Evolutionary conservation across 768 basidiomycete genomes (phyloP).

Genomic region (Lyophyllum atratum): DNA sequence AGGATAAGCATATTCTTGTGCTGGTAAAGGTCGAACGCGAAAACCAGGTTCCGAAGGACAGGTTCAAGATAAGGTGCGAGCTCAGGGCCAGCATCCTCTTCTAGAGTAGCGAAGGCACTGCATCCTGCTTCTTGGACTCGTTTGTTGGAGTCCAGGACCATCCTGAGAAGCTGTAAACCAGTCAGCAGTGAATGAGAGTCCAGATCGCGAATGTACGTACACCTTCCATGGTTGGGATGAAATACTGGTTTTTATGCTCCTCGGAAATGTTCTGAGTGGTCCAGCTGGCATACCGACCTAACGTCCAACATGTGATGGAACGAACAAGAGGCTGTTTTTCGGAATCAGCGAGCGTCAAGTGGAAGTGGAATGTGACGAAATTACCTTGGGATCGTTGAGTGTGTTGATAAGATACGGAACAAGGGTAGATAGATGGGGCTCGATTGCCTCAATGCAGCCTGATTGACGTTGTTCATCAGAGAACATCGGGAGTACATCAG

Average conservation of each 20-base stretch:
- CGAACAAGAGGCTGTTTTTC: conserved; percentile 83
- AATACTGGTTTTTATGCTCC: conserved; percentile 87
- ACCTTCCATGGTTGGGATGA: conserved; percentile 98
- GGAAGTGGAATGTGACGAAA: conserved; percentile 18
- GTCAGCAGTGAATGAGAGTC: not conserved
- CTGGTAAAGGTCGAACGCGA: conserved; percentile 97
- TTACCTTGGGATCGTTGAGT: conserved; percentile 88
- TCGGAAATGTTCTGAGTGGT: conserved; percentile 83
- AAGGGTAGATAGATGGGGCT: conserved; percentile 91
- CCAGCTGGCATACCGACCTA: conserved; percentile 99
- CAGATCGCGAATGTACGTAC: conserved; percentile 43
- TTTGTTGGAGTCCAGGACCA: conserved; percentile 98
- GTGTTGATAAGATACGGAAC: conserved; percentile 92
- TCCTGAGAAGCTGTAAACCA: conserved; percentile 79
- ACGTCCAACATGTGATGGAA: conserved; percentile 98
- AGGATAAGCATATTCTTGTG: conserved; percentile 99
- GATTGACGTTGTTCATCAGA: conserved; percentile 10
- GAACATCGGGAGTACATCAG: not conserved
- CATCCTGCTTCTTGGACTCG: conserved; percentile 99
- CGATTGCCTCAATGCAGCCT: conserved; percentile 97
- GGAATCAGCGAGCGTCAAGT: conserved; percentile 8
- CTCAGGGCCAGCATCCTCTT: conserved; percentile 92
- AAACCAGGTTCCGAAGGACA: conserved; percentile 90
- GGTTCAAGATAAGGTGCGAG: conserved; percentile 94
- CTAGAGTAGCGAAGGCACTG: conserved; percentile 96